Base-by-base conservation (phyloP, 2,329 filamentous ascomycete species). In the Saccharata proteae region DNA sequence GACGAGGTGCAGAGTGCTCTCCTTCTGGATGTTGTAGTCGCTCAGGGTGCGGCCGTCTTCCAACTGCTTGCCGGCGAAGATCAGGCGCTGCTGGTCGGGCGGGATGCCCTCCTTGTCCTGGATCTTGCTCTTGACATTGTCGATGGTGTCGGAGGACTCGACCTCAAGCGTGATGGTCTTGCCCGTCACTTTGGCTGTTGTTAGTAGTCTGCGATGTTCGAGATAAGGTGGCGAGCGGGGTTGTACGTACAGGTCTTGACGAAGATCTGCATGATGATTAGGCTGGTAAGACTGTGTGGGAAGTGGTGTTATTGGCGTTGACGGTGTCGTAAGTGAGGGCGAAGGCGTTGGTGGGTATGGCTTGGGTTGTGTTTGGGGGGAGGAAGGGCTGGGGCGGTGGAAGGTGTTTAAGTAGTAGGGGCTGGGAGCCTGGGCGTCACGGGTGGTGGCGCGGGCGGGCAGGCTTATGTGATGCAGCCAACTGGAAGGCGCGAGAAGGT, bases 41-140 rank as follows among this genome's bases (percentile, higher is more conserved):
- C 74, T 79, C 1, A 93, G 65, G 28, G 85, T 93, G 38, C 86
- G 84, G 40, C 88, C 88, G 48, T 96, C 88, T 60, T 96, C 88
- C 4, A 94, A 79, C 59, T 94, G 86, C 71, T 94, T 94, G 42
- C 86, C 88, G 26, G 88, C 88, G 48, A 94, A 96, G 59, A 94
- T 94, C 49, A 96, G 61, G 47, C 88, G 88, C 68, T 96, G 88
- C 62, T 96, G 88, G 56, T 94, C 88, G 5, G 88, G 88, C 26
- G 88, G 88, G 36, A 94, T 94, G 27, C 86, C 86, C 61, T 94
- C 86, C 74, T 94, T 94, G 54, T 94, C 86, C 61, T 94, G 86
- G 26, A 93, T 94, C 74, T 93, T 94, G 40, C 71, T 75, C 77
- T 94, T 94, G 29, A 93, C 86, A 43, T 93, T 93, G 69, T 93